Conservation (phyloP, 1,139 yeast species). For the Meyerozyma sp. region DNA sequence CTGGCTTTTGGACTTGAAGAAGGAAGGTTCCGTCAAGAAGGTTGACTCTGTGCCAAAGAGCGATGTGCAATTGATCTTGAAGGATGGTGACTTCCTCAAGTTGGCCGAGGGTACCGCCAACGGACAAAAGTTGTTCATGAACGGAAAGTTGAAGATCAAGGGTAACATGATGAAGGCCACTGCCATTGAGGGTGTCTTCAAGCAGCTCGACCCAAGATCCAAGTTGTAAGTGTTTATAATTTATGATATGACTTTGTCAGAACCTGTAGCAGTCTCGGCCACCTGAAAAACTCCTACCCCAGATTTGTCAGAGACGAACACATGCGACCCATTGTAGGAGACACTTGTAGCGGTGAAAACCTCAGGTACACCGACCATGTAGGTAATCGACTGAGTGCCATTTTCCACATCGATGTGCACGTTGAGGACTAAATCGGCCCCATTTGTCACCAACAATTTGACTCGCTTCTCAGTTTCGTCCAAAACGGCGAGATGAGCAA, state of each 20-base stretch:
- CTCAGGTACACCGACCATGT: conserved; percentile 22
- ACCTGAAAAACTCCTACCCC: not conserved
- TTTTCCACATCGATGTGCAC: conserved; percentile 7
- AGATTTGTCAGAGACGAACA: not conserved
- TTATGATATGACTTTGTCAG: not conserved
- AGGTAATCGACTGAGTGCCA: conserved; percentile 4
- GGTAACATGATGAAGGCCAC: conserved; percentile 92
- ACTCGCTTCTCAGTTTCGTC: not conserved
- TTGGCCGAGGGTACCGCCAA: conserved; percentile 74
- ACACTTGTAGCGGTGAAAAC: conserved; percentile 10
- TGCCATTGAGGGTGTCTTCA: conserved; percentile 67
- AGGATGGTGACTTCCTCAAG: conserved; percentile 62
- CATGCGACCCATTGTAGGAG: not conserved
- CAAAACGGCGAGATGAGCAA: conserved; percentile 7
- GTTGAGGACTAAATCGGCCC: conserved; percentile 17
- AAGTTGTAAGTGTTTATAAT: conserved; percentile 27
- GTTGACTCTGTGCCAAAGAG: conserved; percentile 48
- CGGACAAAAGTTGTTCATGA: conserved; percentile 80
- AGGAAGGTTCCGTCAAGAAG: conserved; percentile 50
- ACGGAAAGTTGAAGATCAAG: conserved; percentile 78
- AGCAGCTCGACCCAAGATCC: conserved; percentile 55
- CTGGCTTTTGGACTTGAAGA: conserved; percentile 71
- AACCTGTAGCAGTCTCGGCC: not conserved
- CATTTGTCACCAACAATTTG: conserved; percentile 12
- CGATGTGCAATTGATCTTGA: conserved; percentile 62